phyloP scores from a whole-genome alignment of 345 rosid genomes.

The Lenwebbia sp. region DNA sequence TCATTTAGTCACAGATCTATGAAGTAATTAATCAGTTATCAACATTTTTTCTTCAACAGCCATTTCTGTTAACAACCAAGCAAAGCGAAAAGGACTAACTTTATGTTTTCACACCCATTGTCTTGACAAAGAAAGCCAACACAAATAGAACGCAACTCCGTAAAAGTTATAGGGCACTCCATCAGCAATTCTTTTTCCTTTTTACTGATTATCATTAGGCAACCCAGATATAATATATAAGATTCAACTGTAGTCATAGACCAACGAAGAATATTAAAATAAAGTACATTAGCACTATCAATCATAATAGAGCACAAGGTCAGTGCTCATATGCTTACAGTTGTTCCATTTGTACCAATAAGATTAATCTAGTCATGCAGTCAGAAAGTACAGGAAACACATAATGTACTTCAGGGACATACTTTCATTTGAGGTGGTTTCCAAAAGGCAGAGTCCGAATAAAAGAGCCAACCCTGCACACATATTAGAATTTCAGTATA shows the following conservation, averaged over 20 bases:
- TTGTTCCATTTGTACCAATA: background rate
- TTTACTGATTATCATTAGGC: background rate
- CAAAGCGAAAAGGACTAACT: background rate
- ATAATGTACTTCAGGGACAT: background rate
- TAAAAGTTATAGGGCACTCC: background rate
- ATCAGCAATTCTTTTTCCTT: background rate
- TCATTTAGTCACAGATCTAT: background rate
- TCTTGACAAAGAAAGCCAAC: background rate
- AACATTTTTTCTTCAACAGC: background rate
- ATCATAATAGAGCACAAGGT: background rate
- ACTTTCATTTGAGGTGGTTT: conserved; percentile 91
- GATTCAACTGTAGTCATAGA: background rate
- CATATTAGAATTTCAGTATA: background rate
- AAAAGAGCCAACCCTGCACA: conserved; percentile 95
- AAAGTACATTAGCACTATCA: background rate
- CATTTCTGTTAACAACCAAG: background rate
- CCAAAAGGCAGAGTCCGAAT: conserved; percentile 75
- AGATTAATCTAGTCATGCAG: background rate
- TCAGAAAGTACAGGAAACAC: background rate
- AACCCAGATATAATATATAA: background rate
- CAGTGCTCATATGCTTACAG: background rate
- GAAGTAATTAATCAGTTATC: background rate
- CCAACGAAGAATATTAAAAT: background rate
- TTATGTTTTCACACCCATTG: background rate
- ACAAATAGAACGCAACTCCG: background rate